Evolutionary conservation across 495 filamentous ascomycete species (phyloP).

Genomic region (Trichoderma reesei): DNA sequence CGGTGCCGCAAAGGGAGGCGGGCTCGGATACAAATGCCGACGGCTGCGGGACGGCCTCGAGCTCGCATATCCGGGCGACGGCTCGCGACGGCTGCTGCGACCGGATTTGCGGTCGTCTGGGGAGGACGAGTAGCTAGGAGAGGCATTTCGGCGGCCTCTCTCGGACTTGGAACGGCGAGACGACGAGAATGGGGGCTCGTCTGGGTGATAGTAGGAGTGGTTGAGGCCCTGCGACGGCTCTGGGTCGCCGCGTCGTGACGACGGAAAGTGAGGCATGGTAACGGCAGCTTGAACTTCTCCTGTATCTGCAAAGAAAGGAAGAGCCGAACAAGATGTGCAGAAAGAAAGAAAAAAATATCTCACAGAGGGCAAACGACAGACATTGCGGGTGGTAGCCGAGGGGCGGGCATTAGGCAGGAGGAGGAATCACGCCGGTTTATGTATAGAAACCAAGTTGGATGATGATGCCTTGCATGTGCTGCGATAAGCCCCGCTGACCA

Average conservation of each 20-base stretch:
- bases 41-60: neutral
- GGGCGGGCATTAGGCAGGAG: too few relatives aligned
- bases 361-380: too few relatives aligned
- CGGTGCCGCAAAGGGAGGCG: neutral
- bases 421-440: too few relatives aligned
- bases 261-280: neutral
- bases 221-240: slow-evolving; percentile 1
- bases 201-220: neutral
- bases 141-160: neutral
- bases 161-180: neutral
- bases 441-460: too few relatives aligned
- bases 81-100: neutral
- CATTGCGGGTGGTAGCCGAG: too few relatives aligned
- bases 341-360: too few relatives aligned
- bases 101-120: neutral
- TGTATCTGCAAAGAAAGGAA: neutral
- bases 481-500: too few relatives aligned
- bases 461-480: too few relatives aligned
- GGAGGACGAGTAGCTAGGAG: neutral
- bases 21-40: neutral
- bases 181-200: neutral
- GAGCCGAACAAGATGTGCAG: too few relatives aligned
- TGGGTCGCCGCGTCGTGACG: neutral
- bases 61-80: neutral
- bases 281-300: neutral